Base-by-base conservation (phyloP, 78 protist genomes). In the Pigoraptor vietnamica region DNA sequence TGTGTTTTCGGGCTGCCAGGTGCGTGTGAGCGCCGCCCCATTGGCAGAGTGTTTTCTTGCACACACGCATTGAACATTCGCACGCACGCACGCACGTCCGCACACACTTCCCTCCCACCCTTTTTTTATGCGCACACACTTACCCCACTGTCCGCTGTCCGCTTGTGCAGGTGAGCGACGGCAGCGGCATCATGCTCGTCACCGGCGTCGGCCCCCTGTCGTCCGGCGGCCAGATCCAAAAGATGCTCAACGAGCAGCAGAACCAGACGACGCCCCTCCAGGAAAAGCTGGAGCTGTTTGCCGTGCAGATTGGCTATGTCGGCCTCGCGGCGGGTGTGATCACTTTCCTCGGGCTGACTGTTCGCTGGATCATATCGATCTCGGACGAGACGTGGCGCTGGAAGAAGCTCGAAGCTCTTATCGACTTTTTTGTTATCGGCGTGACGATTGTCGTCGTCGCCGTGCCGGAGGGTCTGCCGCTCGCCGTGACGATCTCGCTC, bases 381-480 rank as follows among this genome's bases (percentile, higher is more conserved):
- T 2, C 84, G 89, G 81, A 88, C 40, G 36, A n/a, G 87, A 25
- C 56, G 33, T 21, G 81, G 92, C 39, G 94, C 88, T 14, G 81
- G 86, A 25, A 89, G 79, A 37, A 90, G 0, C 29, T 90, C 32
- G 40, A 90, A 19, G 92, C 87, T 29, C 90, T 96, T 37, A 91
- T 96, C 34, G 92, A 93, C 29, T 93, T 87, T 91, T 56, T 38
- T 2, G 34, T 40, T 35, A 34, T 34, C 32, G 97, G 95, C 56
- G 94, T 99, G 67, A 95, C 99, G 25, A 97, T 99, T 90, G 86
- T 99, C 86, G 99, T 98, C 0, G 98, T 99, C 24, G 99, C 99
- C 24, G 97, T 99, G 38, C 99, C 99, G 2, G 99, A 98, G 90
- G 99, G 98, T 9, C 93, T 98, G 23, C 99, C 99, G 35, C 96